Conservation (phyloP, 345 rosid species). For the Lepidium sativum region DNA sequence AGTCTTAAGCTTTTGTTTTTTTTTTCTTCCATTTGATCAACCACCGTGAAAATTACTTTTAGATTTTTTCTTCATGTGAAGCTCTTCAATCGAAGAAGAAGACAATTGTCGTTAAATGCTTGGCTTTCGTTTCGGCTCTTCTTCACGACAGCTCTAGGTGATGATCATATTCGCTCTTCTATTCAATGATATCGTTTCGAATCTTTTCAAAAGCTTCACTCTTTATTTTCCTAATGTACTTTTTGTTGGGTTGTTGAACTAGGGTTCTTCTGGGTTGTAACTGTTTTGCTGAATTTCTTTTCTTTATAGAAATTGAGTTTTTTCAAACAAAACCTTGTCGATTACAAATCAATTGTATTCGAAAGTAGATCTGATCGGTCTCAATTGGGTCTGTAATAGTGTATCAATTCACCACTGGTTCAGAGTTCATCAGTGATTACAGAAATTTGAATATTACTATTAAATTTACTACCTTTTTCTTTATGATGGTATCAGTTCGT, state of each 20-base stretch:
- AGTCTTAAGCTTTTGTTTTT: not conserved
- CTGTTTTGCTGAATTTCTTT: slow-evolving; percentile 3
- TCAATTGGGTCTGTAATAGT: not conserved
- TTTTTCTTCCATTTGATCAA: slow-evolving; percentile 6
- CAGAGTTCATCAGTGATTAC: not conserved
- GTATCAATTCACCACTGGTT: not conserved
- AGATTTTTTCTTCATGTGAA: not conserved
- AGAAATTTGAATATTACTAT: not conserved
- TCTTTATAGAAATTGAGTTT: not conserved
- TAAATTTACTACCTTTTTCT: not conserved
- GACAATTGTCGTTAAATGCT: slow-evolving; percentile 28
- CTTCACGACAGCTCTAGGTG: slow-evolving; percentile 31
- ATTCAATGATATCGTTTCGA: not conserved
- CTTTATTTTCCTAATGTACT: not conserved
- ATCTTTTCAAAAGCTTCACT: not conserved
- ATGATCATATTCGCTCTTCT: not conserved
- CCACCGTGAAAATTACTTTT: not conserved
- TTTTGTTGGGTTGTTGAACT: not conserved
- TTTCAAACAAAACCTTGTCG: not conserved
- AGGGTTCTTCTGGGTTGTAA: slow-evolving; percentile 25
- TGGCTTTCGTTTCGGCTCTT: slow-evolving; percentile 19
- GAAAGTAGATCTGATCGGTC: slow-evolving; percentile 23
- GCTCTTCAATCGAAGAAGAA: slow-evolving; percentile 5
- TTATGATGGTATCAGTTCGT: not conserved
- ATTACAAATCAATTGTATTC: not conserved